Base-by-base conservation (phyloP, 305 asterid species). In the Fraxinus angustifolia region DNA sequence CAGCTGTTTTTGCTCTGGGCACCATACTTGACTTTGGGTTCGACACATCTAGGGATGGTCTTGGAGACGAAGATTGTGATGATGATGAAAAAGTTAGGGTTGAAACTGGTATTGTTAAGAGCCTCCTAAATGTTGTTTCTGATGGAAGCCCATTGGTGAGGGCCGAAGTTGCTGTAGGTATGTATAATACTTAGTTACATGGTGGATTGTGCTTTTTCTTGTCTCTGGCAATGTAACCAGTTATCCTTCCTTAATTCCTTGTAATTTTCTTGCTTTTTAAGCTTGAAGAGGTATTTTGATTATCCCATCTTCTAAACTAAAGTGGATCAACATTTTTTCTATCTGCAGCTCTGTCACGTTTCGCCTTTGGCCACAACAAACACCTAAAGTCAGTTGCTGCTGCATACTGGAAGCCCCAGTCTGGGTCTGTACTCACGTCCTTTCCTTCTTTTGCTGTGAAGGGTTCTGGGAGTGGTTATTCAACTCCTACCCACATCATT, bases 101-200 rank as follows among this genome's bases (percentile, higher is more conserved):
- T 85, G 97, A 92, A 88, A 93, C 90, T 73, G 83, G 87, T 84
- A 90, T 94, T 77, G 83, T 94, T 82, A 93, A 90, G 84, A 91
- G 90, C 90, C 92, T 96, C 82, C 48, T 96, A 77, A 90, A 86
- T 89, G 97, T 90, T 84, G 95, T 88, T 82, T 90, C 98, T 76
- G 98, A 96, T 87, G 99, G 99, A 85, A 96, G 98, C 87, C 99
- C 98, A 35, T 90, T 96, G 82, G 99, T 96, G 58, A 93, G 98
- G 28, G 97, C 97, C 31, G 99, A 96, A 93, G 98, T 92, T 83
- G 97, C 98, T 76, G 93, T 93, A 81, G 98, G 99, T 96, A 93
- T 83, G 96, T 79, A 11, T 76, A 65, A 26, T 78, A 65, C 17
- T 65, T 21, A 60, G 10, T 77, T 58, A 62, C 34, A 8, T 26